Conservation (phyloP, 768 basidiomycete genomes). For the Hortiboletus campestris region DNA sequence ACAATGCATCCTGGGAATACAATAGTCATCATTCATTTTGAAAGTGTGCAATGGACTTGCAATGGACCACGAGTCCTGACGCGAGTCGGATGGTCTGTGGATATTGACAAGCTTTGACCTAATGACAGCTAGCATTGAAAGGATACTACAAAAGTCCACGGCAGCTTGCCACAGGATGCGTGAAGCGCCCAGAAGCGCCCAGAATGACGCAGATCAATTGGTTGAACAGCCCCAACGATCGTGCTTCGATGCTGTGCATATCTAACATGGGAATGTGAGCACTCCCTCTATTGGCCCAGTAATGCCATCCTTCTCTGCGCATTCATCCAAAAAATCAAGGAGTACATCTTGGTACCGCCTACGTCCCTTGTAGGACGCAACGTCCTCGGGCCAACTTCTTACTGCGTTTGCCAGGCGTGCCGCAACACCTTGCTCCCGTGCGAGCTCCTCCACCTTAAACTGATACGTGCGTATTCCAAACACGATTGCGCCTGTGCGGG, state of each 20-base stretch:
- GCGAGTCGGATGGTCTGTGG: not conserved
- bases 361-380: constrained; percentile 36
- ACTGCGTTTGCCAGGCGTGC: constrained; percentile 65
- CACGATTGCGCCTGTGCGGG: constrained; percentile 60
- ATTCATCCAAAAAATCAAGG: constrained; percentile 24
- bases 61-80: not conserved
- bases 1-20: constrained; percentile 13
- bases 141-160: not conserved
- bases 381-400: constrained; percentile 66
- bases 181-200: not conserved
- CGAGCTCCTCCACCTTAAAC: constrained; percentile 52
- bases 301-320: constrained; percentile 20
- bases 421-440: constrained; percentile 56
- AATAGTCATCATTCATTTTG: not conserved
- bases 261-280: constrained; percentile 22
- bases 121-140: not conserved
- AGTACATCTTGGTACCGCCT: constrained; percentile 23
- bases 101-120: constrained; percentile 1
- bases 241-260: not conserved
- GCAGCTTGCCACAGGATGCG: not conserved
- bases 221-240: not conserved
- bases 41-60: not conserved
- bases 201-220: not conserved
- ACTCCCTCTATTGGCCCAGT: constrained; percentile 12
- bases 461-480: constrained; percentile 75